Evolutionary conservation across 495 filamentous ascomycete species (phyloP).

Genomic region (Neurospora sp.): DNA sequence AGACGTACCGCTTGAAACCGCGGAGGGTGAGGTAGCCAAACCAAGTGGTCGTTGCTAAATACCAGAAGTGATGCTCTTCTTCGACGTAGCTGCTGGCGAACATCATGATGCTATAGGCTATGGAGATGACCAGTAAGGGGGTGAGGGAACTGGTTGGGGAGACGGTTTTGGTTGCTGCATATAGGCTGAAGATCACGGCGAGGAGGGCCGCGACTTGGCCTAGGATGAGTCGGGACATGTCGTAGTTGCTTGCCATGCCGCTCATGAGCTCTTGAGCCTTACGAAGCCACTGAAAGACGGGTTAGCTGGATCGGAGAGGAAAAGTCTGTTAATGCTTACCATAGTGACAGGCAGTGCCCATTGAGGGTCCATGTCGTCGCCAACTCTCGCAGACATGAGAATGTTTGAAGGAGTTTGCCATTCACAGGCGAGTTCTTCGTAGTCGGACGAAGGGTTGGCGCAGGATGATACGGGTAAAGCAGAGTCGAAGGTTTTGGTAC

Average conservation of each 20-base stretch:
- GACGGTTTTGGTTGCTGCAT: slow-evolving; percentile 5
- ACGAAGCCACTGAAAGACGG: slow-evolving; percentile 45
- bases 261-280: slow-evolving; percentile 68
- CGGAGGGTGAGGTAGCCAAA: slow-evolving; percentile 52
- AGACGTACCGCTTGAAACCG: slow-evolving; percentile 19
- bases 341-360: slow-evolving; percentile 20
- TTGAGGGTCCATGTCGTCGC: slow-evolving; percentile 8
- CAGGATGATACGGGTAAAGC: slow-evolving; percentile 31
- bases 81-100: slow-evolving; percentile 97
- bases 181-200: slow-evolving; percentile 15
- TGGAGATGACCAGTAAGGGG: slow-evolving; percentile 20
- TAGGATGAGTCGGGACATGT: slow-evolving; percentile 40
- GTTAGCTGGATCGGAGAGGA: slow-evolving; percentile 11
- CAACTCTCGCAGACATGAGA: slow-evolving; percentile 6
- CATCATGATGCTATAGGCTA: slow-evolving; percentile 77
- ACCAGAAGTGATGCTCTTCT: slow-evolving; percentile 98
- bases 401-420: slow-evolving; percentile 40
- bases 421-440: slow-evolving; percentile 55
- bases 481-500: slow-evolving; percentile 41
- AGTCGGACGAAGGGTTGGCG: slow-evolving; percentile 27
- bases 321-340: slow-evolving; percentile 7
- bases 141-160: not conserved
- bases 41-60: slow-evolving; percentile 80
- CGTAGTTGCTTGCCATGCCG: slow-evolving; percentile 83
- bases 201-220: slow-evolving; percentile 19